Evolutionary conservation across 2,329 filamentous ascomycete genomes (phyloP).

Genomic region (Didymella sp.): DNA sequence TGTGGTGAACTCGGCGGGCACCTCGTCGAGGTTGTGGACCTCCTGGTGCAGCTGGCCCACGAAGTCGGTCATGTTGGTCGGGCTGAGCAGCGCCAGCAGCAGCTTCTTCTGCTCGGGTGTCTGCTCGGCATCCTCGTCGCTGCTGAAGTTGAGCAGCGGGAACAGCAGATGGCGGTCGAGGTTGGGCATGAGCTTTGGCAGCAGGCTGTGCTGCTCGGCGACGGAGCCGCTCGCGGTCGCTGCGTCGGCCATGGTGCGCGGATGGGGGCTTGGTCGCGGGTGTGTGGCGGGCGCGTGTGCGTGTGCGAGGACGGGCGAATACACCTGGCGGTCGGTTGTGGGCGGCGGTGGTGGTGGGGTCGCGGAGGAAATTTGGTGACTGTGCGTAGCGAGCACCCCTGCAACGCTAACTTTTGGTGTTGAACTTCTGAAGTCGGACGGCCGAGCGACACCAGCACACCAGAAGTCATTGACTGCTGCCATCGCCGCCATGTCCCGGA

Average conservation of each 20-base stretch:
- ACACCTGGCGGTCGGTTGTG: constrained; percentile 26
- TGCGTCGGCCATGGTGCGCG: constrained; percentile 40
- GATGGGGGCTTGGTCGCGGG: constrained; percentile 8
- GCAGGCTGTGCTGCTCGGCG: constrained; percentile 76
- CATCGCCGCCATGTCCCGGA: constrained; percentile 41
- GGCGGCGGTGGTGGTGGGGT: constrained; percentile 24
- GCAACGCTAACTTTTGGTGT: constrained; percentile 48
- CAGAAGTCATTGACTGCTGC: no score
- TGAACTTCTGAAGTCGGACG: no score
- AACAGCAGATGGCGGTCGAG: constrained; percentile 97
- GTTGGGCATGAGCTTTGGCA: constrained; percentile 87
- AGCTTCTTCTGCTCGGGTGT: constrained; percentile 77
- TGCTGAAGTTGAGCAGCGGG: constrained; percentile 91
- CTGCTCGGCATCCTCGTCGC: constrained; percentile 79
- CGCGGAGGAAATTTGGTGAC: constrained; percentile 40
- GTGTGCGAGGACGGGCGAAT: constrained; percentile 23
- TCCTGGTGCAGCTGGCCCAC: constrained; percentile 91
- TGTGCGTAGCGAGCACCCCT: constrained; percentile 47
- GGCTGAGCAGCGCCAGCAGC: constrained; percentile 92
- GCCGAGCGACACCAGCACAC: constrained; percentile 21
- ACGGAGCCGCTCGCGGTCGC: constrained; percentile 54
- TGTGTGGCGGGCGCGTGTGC: constrained; percentile 20
- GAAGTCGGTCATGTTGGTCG: constrained; percentile 99
- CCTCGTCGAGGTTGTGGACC: constrained; percentile 77
- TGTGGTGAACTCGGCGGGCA: constrained; percentile 84